phyloP scores from a whole-genome alignment of 108 stramenopile genomes.

The Fragilaria crotonensis region DNA sequence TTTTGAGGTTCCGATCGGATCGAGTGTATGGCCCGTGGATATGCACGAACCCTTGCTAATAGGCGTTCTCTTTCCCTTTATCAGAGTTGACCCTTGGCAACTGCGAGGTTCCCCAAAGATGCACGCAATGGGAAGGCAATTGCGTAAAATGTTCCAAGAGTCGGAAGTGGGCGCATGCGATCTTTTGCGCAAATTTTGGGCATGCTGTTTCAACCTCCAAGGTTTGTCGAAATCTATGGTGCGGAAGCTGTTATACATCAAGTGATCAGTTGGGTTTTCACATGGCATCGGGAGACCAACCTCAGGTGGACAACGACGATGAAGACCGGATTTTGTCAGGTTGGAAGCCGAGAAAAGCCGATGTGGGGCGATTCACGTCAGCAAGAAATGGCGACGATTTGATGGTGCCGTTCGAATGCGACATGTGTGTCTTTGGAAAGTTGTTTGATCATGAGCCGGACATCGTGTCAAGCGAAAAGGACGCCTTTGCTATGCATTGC shows the following conservation, averaged over 20 bases:
- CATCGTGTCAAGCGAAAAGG: background rate
- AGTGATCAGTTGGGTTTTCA: too few species aligned
- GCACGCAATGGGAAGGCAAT: slow-evolving; percentile 17
- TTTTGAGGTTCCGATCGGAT: slow-evolving; percentile 1
- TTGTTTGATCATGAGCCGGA: background rate
- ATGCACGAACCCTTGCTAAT: slow-evolving; percentile 28
- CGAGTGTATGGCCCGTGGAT: slow-evolving; percentile 13
- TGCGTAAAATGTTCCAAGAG: slow-evolving; percentile 12
- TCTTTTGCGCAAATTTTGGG: too few species aligned
- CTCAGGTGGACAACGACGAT: too few species aligned
- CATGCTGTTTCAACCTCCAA: slow-evolving; percentile 6
- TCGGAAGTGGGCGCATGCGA: too few species aligned
- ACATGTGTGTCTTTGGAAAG: background rate
- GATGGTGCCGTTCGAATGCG: background rate
- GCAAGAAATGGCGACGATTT: too few species aligned
- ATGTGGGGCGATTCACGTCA: background rate
- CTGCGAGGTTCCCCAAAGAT: slow-evolving; percentile 11
- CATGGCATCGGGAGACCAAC: too few species aligned
- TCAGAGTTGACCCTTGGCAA: slow-evolving; percentile 17
- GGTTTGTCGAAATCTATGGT: slow-evolving; percentile 8
- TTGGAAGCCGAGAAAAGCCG: too few species aligned
- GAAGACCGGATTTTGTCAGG: too few species aligned
- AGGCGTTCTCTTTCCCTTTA: slow-evolving; percentile 18
- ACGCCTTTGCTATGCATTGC: background rate
- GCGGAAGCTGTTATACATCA: too few species aligned